A percentile compares a stretch with the other conserved stretches of the same genome.
These are phyloP conservation scores for Lagerstroemia speciosa DNA, from an alignment of 345 rosid species.

Conservation along the genomic window DNA sequence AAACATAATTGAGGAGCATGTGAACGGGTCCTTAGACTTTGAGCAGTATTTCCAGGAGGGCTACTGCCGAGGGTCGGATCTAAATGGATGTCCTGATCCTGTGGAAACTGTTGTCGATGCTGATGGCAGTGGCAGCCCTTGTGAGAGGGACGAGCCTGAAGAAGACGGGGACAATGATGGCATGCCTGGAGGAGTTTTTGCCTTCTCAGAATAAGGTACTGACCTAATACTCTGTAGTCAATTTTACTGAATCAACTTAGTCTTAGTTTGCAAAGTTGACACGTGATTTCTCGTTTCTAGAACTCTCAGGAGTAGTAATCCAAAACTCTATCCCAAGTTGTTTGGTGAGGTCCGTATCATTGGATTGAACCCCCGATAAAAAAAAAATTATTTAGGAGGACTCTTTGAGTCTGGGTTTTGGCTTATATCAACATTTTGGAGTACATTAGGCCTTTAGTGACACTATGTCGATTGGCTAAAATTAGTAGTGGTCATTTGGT, in stretches of 20 bases:
- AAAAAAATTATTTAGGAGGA: no score
- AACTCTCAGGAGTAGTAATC: no score
- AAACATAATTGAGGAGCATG: constrained; percentile 49
- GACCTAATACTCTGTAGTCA: neutral
- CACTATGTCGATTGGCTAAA: no score
- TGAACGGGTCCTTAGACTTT: constrained; percentile 41
- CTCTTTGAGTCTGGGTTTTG: no score
- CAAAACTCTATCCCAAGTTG: no score
- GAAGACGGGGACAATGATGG: constrained; percentile 70
- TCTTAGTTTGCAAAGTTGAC: neutral
- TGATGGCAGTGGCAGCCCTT: constrained; percentile 37
- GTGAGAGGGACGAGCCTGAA: constrained; percentile 51
- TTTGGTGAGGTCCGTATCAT: no score
- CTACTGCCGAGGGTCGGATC: constrained; percentile 35
- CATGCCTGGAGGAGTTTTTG: constrained; percentile 85
- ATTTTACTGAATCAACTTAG: neutral
- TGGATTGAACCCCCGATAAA: no score
- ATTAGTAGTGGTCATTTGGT: no score
- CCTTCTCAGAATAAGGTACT: constrained; percentile 94
- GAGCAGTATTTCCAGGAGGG: constrained; percentile 70
- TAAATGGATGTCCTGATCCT: constrained; percentile 22
- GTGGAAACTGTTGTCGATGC: constrained; percentile 29
- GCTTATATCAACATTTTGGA: no score
- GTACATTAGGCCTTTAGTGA: no score
- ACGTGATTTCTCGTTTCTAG: neutral